Percentiles rank a stretch among this genome's conserved stretches.
These are phyloP conservation scores for Hymenoscyphus occultus DNA, from an alignment of 2,329 filamentous ascomycete species.

Conservation along the genomic window DNA sequence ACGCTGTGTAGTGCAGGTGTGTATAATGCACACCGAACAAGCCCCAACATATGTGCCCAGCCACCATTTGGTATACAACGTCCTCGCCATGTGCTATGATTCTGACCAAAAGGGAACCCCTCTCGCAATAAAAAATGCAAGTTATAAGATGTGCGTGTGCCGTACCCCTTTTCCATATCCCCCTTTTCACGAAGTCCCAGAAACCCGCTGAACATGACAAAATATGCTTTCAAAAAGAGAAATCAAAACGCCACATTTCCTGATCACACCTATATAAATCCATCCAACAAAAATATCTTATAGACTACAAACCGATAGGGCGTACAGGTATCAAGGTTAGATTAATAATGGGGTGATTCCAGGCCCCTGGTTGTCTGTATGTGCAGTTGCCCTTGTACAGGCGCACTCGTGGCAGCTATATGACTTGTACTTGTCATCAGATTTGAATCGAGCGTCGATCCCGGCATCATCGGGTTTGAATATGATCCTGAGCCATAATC, in stretches of 20 bases:
- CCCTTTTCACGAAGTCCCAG: not conserved
- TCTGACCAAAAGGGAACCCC: constrained; percentile 3
- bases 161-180: not conserved
- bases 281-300: not conserved
- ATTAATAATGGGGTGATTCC: constrained; percentile 5
- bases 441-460: constrained; percentile 5
- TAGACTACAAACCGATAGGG: not conserved
- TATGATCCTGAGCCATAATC: not conserved
- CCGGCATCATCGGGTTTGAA: constrained; percentile 3
- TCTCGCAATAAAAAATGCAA: constrained; percentile 8
- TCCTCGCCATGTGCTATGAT: constrained; percentile 16
- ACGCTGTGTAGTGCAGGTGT: constrained; percentile 22
- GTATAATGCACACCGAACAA: not conserved
- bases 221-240: constrained; percentile 11
- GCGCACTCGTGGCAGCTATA: constrained; percentile 13
- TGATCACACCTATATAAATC: constrained; percentile 1
- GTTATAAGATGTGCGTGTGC: constrained; percentile 5
- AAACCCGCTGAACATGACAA: constrained; percentile 6
- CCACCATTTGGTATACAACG: constrained; percentile 12
- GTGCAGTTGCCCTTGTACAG: constrained; percentile 6
- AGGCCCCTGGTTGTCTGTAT: not conserved
- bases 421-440: constrained; percentile 13
- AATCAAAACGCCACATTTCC: not conserved
- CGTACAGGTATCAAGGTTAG: not conserved
- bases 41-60: not conserved